phyloP scores from a whole-genome alignment of 805 yeast genomes.

The Candida hungchunana region DNA sequence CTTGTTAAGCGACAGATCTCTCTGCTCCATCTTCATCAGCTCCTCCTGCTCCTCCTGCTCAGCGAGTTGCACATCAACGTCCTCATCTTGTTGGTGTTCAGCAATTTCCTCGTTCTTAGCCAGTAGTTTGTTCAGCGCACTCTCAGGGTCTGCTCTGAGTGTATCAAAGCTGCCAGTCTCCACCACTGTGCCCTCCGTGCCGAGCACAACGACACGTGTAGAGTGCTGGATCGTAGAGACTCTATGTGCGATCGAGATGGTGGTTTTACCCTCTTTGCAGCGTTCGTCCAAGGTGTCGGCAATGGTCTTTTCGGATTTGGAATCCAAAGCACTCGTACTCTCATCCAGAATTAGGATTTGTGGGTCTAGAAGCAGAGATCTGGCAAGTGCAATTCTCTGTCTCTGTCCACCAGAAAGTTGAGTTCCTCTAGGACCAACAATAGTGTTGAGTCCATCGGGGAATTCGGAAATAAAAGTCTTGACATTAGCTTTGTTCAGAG shows the following conservation, averaged over 20 bases:
- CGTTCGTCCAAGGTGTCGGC: constrained; percentile 64
- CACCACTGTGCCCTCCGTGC: constrained; percentile 66
- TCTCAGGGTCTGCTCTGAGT: constrained; percentile 38
- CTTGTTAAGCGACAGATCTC: constrained; percentile 17
- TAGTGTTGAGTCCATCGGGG: constrained; percentile 79
- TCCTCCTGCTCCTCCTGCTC: background rate
- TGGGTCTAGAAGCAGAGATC: constrained; percentile 79
- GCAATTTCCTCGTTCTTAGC: constrained; percentile 26
- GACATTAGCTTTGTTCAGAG: constrained; percentile 71
- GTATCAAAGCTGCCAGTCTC: constrained; percentile 62
- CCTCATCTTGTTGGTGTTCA: constrained; percentile 2
- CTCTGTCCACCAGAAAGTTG: constrained; percentile 94
- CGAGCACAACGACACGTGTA: constrained; percentile 75
- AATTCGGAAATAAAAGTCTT: constrained; percentile 61
- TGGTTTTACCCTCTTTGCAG: constrained; percentile 55
- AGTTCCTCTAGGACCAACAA: constrained; percentile 82
- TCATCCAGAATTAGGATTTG: constrained; percentile 83
- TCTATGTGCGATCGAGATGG: constrained; percentile 89
- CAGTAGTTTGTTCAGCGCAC: constrained; percentile 33
- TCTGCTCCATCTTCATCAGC: constrained; percentile 1
- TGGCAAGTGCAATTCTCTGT: constrained; percentile 87
- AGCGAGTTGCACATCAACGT: constrained; percentile 3
- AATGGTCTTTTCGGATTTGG: constrained; percentile 82
- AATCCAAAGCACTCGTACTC: constrained; percentile 91
- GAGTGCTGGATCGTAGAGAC: constrained; percentile 83